A percentile compares a stretch with the other conserved stretches of the same genome.
phyloP scores from a whole-genome alignment of 768 basidiomycete genomes.

The Brasilioporus rufonigricans region DNA sequence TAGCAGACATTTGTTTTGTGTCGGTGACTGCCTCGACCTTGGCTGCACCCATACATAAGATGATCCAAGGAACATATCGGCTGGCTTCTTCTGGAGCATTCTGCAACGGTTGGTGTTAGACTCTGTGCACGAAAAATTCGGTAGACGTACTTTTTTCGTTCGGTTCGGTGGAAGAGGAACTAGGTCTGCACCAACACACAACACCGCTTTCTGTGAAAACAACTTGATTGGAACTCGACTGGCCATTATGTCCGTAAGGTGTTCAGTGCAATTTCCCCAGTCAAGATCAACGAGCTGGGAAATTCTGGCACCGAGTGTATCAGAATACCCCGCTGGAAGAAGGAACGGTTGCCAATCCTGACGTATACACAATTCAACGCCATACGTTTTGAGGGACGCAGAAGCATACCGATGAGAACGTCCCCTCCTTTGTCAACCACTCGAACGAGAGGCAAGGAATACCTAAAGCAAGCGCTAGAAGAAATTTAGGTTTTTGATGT shows the following conservation, averaged over 20 bases:
- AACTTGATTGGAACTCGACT: conserved; percentile 57
- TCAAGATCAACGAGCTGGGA: conserved; percentile 49
- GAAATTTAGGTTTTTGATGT: conserved; percentile 73
- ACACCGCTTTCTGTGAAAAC: conserved; percentile 51
- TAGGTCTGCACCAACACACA: conserved; percentile 60
- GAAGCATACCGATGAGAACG: conserved; percentile 30
- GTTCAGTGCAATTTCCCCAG: conserved; percentile 50
- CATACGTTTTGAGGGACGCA: background rate
- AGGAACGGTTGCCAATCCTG: conserved; percentile 65
- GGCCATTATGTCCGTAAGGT: conserved; percentile 57
- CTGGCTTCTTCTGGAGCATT: conserved; percentile 34
- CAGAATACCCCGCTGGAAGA: conserved; percentile 48
- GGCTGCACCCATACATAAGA: conserved; percentile 75
- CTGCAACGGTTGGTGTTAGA: conserved; percentile 16
- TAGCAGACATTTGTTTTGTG: conserved; percentile 29
- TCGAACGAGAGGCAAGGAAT: conserved; percentile 71
- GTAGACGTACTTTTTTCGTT: conserved; percentile 20
- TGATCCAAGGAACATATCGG: conserved; percentile 58
- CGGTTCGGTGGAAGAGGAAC: conserved; percentile 40
- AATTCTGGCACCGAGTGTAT: conserved; percentile 37
- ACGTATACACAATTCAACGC: conserved; percentile 15
- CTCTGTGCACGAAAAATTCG: too few species aligned
- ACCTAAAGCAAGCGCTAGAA: conserved; percentile 80
- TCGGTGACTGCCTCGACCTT: conserved; percentile 64
- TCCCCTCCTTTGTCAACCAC: conserved; percentile 41